These are phyloP conservation scores for Ceratobasidium sp. DNA, from an alignment of 1,284 basidiomycete genomes.

Conservation along the genomic window DNA sequence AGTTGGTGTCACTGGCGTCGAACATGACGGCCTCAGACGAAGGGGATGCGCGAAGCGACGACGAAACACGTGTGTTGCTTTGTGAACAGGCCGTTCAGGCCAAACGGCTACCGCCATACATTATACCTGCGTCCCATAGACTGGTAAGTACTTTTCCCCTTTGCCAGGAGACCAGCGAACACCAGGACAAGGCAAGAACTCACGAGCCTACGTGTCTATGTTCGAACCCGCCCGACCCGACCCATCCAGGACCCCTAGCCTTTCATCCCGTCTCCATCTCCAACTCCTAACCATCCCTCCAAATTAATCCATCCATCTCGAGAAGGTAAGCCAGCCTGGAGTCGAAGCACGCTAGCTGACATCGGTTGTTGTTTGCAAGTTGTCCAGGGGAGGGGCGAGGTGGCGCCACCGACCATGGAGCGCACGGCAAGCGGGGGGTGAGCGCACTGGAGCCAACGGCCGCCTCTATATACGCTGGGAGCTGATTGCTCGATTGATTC, in stretches of 20 bases:
- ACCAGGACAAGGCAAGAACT: constrained; percentile 4
- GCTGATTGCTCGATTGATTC: constrained; percentile 21
- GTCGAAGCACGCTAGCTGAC: constrained; percentile 11
- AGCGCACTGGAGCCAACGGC: background rate
- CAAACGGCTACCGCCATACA: constrained; percentile 23
- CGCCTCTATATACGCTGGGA: constrained; percentile 27
- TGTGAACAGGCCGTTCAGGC: constrained; percentile 28
- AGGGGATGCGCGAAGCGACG: too few relatives aligned
- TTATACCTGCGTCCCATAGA: background rate
- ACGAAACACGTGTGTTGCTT: constrained; percentile 19
- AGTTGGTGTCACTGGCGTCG: constrained; percentile 8
- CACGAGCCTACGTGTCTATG: background rate
- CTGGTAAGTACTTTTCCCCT: constrained; percentile 6
- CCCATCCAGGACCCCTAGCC: constrained; percentile 11
- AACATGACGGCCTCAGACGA: constrained; percentile 6
- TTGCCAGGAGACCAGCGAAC: background rate
- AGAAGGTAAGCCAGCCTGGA: constrained; percentile 1
- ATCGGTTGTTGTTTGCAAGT: constrained; percentile 8
- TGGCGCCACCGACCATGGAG: constrained; percentile 11
- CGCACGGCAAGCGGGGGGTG: constrained; percentile 17
- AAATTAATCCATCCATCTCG: constrained; percentile 22
- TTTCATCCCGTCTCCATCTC: background rate
- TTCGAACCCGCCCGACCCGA: constrained; percentile 25
- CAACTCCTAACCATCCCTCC: constrained; percentile 1
- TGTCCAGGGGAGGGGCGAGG: constrained; percentile 8